phyloP scores from a whole-genome alignment of 2,329 filamentous ascomycete genomes.

The Exutisphaerella laricina region DNA sequence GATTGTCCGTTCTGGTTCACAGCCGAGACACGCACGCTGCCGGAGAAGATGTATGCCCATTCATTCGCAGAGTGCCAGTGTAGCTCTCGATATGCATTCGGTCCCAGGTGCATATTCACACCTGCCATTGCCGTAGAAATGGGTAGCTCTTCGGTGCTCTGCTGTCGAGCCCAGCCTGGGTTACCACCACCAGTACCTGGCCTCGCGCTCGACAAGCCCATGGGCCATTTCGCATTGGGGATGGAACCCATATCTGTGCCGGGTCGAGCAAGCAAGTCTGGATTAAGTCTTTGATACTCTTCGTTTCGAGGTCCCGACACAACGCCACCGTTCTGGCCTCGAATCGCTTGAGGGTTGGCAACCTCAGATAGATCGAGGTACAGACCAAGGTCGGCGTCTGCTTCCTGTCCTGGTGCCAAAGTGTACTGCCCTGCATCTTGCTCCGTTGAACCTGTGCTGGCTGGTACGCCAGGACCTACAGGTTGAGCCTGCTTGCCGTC shows the following conservation, averaged over 20 bases:
- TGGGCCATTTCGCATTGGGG: constrained; percentile 35
- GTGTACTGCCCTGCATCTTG: constrained; percentile 15
- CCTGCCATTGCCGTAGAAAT: constrained; percentile 39
- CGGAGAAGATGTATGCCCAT: constrained; percentile 30
- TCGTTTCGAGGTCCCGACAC: constrained; percentile 25
- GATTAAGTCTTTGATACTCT: constrained; percentile 36
- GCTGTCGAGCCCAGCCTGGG: constrained; percentile 38
- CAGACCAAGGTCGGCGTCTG: constrained; percentile 34
- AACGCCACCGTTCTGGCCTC: constrained; percentile 19
- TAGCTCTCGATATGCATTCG: constrained; percentile 30
- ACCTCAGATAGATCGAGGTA: constrained; percentile 31
- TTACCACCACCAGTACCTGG: constrained; percentile 34
- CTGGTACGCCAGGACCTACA: constrained; percentile 1
- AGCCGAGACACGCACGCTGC: constrained; percentile 23
- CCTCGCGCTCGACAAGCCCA: constrained; percentile 30
- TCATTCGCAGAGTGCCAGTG: constrained; percentile 32
- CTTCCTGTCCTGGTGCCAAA: constrained; percentile 33
- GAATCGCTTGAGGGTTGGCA: constrained; percentile 37
- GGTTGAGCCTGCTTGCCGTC: background rate
- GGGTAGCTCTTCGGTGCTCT: constrained; percentile 36
- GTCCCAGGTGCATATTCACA: constrained; percentile 35
- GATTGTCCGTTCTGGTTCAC: constrained; percentile 28
- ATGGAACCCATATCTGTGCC: constrained; percentile 35
- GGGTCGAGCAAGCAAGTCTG: constrained; percentile 36
- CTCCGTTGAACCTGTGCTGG: constrained; percentile 1